A percentile compares a stretch with the other conserved stretches of the same genome.
These are phyloP conservation scores for Hypoxylon rickii DNA, from an alignment of 495 filamentous ascomycete species.

Conservation along the genomic window DNA sequence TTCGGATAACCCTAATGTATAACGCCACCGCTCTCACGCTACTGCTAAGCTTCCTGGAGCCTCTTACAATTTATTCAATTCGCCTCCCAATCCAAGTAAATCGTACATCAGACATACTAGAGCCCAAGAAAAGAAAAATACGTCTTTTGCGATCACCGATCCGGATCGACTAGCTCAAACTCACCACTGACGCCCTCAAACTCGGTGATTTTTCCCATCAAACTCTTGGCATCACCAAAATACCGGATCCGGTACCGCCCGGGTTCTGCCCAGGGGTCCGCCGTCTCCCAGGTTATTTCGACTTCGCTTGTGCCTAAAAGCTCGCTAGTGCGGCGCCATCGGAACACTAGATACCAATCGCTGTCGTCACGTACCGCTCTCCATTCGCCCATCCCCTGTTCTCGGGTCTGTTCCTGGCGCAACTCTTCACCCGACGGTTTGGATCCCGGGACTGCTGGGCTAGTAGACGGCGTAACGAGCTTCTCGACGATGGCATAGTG, in stretches of 20 bases:
- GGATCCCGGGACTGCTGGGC: neutral
- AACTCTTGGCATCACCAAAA: constrained; percentile 78
- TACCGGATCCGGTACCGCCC: constrained; percentile 83
- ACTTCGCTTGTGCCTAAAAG: constrained; percentile 80
- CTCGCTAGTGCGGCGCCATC: constrained; percentile 76
- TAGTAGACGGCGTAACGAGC: constrained; percentile 27
- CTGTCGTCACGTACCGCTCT: constrained; percentile 67
- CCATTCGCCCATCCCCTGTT: constrained; percentile 54
- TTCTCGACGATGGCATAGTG: constrained; percentile 83
- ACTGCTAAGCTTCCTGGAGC: too few relatives aligned
- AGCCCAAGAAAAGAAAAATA: neutral
- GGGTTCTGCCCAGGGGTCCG: constrained; percentile 54
- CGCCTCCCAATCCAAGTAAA: neutral
- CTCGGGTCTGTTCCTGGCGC: constrained; percentile 41
- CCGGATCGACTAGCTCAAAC: constrained; percentile 55
- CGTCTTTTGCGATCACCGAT: neutral
- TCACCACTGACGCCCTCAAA: constrained; percentile 77
- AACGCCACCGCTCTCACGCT: neutral
- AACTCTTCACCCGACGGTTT: constrained; percentile 27
- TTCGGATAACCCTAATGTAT: neutral
- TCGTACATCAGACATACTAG: neutral
- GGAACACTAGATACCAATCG: constrained; percentile 81
- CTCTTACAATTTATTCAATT: too few relatives aligned
- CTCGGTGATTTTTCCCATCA: constrained; percentile 65
- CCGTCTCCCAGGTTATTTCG: constrained; percentile 78